Evolutionary conservation across 1,284 basidiomycete genomes (phyloP).

Genomic region (Chiua sp.): DNA sequence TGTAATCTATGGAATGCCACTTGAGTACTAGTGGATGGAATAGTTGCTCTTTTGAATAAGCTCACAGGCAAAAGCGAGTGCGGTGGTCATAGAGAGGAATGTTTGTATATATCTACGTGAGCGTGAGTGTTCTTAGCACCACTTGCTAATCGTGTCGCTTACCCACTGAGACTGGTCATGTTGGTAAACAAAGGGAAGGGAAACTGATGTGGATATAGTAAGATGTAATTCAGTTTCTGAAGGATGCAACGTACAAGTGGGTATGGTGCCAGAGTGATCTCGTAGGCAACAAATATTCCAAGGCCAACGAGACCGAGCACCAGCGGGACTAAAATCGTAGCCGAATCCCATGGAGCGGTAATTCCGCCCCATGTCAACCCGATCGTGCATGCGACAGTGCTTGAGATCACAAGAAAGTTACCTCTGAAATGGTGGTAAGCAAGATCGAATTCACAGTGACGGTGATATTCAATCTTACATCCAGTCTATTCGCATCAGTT

Average conservation of each 20-base stretch:
- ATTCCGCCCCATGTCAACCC: conserved; percentile 20
- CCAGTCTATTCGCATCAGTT: conserved; percentile 22
- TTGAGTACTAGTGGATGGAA: not conserved
- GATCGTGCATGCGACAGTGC: conserved; percentile 14
- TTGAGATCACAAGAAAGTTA: conserved; percentile 12
- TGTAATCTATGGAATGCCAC: conserved; percentile 4
- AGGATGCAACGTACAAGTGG: conserved; percentile 17
- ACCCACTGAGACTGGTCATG: conserved; percentile 20
- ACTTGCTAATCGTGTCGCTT: not conserved
- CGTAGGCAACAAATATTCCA: conserved; percentile 13
- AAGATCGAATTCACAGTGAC: not conserved
- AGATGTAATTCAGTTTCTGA: not conserved
- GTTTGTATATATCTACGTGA: conserved; percentile 14
- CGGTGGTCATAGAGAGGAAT: not conserved
- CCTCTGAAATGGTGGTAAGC: conserved; percentile 7
- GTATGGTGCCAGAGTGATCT: conserved; percentile 14
- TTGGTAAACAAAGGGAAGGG: conserved; percentile 21
- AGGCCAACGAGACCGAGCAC: conserved; percentile 44
- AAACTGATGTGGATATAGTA: conserved; percentile 4
- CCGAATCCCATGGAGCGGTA: conserved; percentile 44
- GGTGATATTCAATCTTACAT: conserved; percentile 4
- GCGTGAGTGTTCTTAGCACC: too few species aligned
- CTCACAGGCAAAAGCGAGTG: conserved; percentile 6
- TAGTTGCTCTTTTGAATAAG: not conserved
- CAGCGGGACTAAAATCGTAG: conserved; percentile 47